Evolutionary conservation across 441 rosid genomes (phyloP).

Genomic region (Pelargonium myrrhifolium): DNA sequence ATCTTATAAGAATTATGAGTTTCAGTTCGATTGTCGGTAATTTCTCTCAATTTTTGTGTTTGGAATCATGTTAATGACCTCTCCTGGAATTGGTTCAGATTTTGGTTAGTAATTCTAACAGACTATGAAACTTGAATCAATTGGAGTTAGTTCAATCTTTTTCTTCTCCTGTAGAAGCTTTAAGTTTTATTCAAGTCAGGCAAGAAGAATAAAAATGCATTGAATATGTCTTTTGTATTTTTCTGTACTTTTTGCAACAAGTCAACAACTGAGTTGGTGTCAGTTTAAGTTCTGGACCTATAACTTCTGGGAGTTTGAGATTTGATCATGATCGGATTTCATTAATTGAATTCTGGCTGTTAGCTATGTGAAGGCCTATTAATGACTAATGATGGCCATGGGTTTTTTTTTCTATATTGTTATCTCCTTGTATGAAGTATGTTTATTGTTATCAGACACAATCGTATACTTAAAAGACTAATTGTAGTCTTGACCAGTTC

Average conservation of each 20-base stretch:
- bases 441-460: neutral
- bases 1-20: neutral
- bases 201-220: neutral
- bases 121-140: neutral
- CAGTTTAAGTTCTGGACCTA: neutral
- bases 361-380: neutral
- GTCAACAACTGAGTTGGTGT: neutral
- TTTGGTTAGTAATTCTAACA: neutral
- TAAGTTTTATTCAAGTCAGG: neutral
- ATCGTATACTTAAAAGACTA: neutral
- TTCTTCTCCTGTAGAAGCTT: neutral
- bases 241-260: neutral
- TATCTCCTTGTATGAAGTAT: neutral
- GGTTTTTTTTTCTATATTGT: neutral
- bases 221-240: neutral
- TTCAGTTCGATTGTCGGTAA: neutral
- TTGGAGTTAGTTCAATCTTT: neutral
- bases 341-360: neutral
- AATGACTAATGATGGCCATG: no score
- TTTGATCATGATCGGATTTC: neutral
- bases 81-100: neutral
- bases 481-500: neutral
- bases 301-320: slow-evolving; percentile 1
- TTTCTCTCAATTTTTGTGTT: neutral
- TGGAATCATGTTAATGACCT: neutral